Base-by-base conservation (phyloP, 2,329 filamentous ascomycete genomes). In the Ophiobolus disseminans region DNA sequence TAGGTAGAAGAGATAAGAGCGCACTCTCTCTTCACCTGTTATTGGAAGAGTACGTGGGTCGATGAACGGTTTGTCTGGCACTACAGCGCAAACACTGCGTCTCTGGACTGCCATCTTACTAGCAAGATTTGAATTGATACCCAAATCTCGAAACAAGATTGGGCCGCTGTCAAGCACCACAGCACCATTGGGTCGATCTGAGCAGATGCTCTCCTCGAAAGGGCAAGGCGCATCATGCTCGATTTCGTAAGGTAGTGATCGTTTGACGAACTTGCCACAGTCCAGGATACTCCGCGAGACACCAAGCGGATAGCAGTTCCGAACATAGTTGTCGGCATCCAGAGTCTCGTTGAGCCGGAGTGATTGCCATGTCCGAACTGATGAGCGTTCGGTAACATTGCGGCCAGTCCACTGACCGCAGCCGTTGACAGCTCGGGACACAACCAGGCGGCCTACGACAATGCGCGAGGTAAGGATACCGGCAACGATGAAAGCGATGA, bases 111-210 rank as follows among this genome's bases (percentile, higher is more conserved):
- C 34, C 4, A 46, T 11, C 13, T 14, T 28, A 21, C 23, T 37
- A 5, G 43, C 23, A 38, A 30, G 40, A 17, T 34, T 34, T 16
- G 34, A 22, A 11, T 46, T 46, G 35, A 46, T 46, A n/a, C 43
- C 43, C 25, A 46, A n/a, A 16, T 31, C 13, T 8, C 19, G 14
- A 20, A 46, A 46, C 3, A 26, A 17, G 8, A 40, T 40, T 1
- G 20, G 16, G 3, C 36, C 35, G 26, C 40, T 43, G 40, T 43
- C 40, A 6, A 43, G n/a, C 13, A 30, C 30, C 14, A 34, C 6
- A 13, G 26, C 30, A 4, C 22, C 30, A 5, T 35, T 22, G 11
- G 19, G 17, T 38, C 35, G 6, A 16, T 17, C 17, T 14, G 38
- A 28, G 20, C 40, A 43, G n/a, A 43, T 13, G 10, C 34, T 20